Base-by-base conservation (phyloP, 305 asterid species). In the Fraxinus dipetala region DNA sequence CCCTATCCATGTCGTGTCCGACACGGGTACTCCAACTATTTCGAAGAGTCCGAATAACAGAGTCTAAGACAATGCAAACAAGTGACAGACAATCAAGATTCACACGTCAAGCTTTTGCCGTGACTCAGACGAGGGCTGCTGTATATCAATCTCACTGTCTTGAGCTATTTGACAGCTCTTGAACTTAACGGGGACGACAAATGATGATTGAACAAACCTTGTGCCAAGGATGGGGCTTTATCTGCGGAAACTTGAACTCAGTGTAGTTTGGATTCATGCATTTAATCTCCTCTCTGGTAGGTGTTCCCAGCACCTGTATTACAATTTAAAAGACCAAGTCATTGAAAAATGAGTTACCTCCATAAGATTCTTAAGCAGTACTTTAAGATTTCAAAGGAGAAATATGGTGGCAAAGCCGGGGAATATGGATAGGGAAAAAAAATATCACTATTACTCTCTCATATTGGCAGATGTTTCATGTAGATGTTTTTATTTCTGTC, bases 151-250 rank as follows among this genome's bases (percentile, higher is more conserved):
- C 28, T 32, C 30, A 40, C 38, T 70, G 61, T 59, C 45, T 59
- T 61, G 74, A 54, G 75, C 80, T 81, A 75, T 76, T 84, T 5
- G 4, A 54, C 18, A 43, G 24, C 28, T 24, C 31, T 38, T 3
- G 83, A 24, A 35, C 69, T 20, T 9, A 34, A 73, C 61, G 16
- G 67, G 5, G 40, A 45, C 72, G 76, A 69, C 77, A 79, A 43
- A 77, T 77, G 83, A 75, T 72, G 51, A 72, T 24, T 80, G 72
- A 84, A 79, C 84, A 80, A 77, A 93, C 98, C 98, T 95, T 95
- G 89, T 95, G 98, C 98, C 97, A 95, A 40, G 97, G 97, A 81
- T 92, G 97, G 80, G 97, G 93, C 82, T 92, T 92, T 88, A 92
- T 92, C 86, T 92, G 97, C 70, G 97, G 97, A 85, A 92, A 92